These are phyloP conservation scores for Metschnikowia chrysomelidarum DNA, from an alignment of 805 yeast genomes.

Conservation along the genomic window DNA sequence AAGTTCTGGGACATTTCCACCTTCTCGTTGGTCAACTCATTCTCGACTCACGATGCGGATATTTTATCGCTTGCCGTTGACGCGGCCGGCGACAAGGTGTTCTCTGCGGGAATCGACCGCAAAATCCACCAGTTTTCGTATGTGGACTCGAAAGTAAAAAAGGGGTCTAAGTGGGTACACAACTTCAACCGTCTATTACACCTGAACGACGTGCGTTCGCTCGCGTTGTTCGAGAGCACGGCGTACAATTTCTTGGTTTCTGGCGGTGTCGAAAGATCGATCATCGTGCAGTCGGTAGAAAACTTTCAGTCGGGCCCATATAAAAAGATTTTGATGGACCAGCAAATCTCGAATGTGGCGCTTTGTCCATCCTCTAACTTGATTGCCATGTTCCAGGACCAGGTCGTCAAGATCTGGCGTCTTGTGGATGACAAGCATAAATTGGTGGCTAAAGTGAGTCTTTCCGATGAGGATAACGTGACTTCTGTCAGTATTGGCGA, in stretches of 20 bases:
- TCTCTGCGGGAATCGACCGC: constrained; percentile 91
- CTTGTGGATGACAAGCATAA: constrained; percentile 48
- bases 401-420: constrained; percentile 77
- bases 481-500: constrained; percentile 63
- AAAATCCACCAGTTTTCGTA: constrained; percentile 73
- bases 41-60: constrained; percentile 88
- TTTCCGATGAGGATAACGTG: constrained; percentile 79
- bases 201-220: constrained; percentile 79
- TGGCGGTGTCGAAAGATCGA: constrained; percentile 78
- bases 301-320: constrained; percentile 72
- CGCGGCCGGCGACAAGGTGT: constrained; percentile 58
- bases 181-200: constrained; percentile 77
- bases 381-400: constrained; percentile 79
- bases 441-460: constrained; percentile 61
- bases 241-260: constrained; percentile 68
- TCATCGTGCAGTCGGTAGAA: constrained; percentile 63
- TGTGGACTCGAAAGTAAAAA: constrained; percentile 30
- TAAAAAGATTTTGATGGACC: constrained; percentile 64
- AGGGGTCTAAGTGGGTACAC: constrained; percentile 65
- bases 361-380: constrained; percentile 48
- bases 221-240: constrained; percentile 67
- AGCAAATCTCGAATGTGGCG: constrained; percentile 52
- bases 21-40: constrained; percentile 75
- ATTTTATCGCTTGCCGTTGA: constrained; percentile 70
- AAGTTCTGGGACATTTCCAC: constrained; percentile 88